Percentiles rank a stretch among this genome's conserved stretches.
phyloP scores from a whole-genome alignment of 495 filamentous ascomycete genomes.

The Aspergillus diversus region DNA sequence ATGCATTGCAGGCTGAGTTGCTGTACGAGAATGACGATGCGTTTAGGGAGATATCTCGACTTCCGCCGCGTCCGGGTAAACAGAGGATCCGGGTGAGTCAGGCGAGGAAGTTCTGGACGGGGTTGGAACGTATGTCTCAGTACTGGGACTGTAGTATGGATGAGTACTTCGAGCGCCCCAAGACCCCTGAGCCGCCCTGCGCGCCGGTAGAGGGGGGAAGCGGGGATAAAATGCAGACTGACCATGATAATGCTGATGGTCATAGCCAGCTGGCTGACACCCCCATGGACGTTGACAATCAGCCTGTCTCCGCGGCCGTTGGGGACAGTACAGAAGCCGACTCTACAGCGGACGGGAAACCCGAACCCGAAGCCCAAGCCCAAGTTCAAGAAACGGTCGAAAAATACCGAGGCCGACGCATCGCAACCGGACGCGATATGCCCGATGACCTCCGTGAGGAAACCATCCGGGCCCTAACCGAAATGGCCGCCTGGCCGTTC shows the following conservation, averaged over 20 bases:
- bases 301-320: not conserved
- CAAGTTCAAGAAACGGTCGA: constrained; percentile 25
- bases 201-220: constrained; percentile 20
- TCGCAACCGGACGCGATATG: constrained; percentile 69
- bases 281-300: constrained; percentile 41
- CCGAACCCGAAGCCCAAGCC: constrained; percentile 6
- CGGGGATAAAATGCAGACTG: constrained; percentile 32
- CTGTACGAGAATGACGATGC: constrained; percentile 59
- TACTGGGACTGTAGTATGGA: constrained; percentile 68
- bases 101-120: constrained; percentile 63
- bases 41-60: constrained; percentile 54
- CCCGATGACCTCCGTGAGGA: constrained; percentile 75
- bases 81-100: constrained; percentile 53
- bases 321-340: not conserved
- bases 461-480: constrained; percentile 70
- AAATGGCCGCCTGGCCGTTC: constrained; percentile 79
- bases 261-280: constrained; percentile 15
- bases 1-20: constrained; percentile 53
- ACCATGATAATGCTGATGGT: constrained; percentile 14
- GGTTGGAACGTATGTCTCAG: constrained; percentile 59
- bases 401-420: constrained; percentile 59
- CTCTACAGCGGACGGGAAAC: constrained; percentile 3
- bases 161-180: constrained; percentile 51
- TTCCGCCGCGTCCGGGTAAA: constrained; percentile 43
- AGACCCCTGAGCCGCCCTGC: constrained; percentile 27